Percentiles rank a stretch among this genome's conserved stretches.
Evolutionary conservation across 306 rosid genomes (phyloP).

Genomic region (Datisca glomerata): DNA sequence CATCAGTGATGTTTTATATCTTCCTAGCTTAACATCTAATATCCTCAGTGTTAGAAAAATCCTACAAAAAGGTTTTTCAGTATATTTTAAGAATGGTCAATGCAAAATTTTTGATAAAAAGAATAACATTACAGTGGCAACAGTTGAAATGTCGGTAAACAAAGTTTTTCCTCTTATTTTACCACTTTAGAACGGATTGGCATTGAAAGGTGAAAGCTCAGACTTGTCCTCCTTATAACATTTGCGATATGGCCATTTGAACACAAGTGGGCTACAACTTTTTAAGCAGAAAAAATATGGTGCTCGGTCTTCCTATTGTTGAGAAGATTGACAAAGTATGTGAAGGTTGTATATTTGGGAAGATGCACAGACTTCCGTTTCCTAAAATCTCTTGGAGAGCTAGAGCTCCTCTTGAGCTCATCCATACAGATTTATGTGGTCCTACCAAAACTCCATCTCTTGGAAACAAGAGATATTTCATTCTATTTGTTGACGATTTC

Average conservation of each 20-base stretch:
- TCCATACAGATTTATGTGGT: background rate
- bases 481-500: slow-evolving; percentile 4
- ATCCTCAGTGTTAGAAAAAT: background rate
- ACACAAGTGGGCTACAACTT: background rate
- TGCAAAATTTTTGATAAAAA: too few relatives aligned
- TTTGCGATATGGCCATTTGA: too few relatives aligned
- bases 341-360: slow-evolving; percentile 7
- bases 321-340: background rate
- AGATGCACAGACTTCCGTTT: slow-evolving; percentile 3
- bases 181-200: too few relatives aligned
- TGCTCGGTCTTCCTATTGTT: background rate
- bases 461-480: background rate
- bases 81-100: too few relatives aligned
- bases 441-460: background rate
- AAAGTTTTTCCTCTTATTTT: too few relatives aligned
- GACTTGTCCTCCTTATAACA: too few relatives aligned
- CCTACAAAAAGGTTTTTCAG: background rate
- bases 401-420: background rate
- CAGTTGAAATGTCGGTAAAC: too few relatives aligned
- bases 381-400: background rate
- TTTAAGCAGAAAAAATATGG: background rate
- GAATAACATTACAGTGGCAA: too few relatives aligned
- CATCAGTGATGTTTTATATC: background rate
- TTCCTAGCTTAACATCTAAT: background rate
- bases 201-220: too few relatives aligned